Evolutionary conservation across 305 asterid genomes (phyloP), one percentile per base, ranked within the genome.

Genomic region (Caryopteris hybrid): DNA sequence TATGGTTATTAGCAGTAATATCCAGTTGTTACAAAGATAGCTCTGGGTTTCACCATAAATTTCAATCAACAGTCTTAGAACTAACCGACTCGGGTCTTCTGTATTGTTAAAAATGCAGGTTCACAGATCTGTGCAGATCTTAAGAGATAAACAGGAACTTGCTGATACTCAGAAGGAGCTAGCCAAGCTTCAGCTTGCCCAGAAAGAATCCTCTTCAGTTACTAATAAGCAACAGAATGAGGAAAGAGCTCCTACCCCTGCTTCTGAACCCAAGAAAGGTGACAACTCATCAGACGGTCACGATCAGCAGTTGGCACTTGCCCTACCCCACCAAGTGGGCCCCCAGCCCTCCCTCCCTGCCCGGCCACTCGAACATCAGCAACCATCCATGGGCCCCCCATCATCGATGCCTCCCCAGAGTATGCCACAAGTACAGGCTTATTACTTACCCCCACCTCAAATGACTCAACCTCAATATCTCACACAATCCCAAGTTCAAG

Each of bases 101-200:
- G 2, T n/a, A 20, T 63, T 68, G 20, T 55, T 67, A 11, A 16
- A 27, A 68, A 61, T 74, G 76, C 83, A 93, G 99, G 99, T 90
- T 51, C 97, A 85, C 81, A 81, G 99, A 81, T 88, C 96, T 36
- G 88, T 93, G 74, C 97, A 90, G 83, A 84, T 90, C 77, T 82
- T 93, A 60, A 77, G 96, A 71, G 99, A 93, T 62, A 93, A 90
- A 78, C 97, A 93, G 72, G 97, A 93, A 77, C 96, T 93, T 59
- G 91, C 94, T 6, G 96, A 93, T 25, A 64, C 99, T 61, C 99
- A 90, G 73, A 88, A 87, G 79, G 99, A 90, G 75, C 87, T 88
- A 59, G 89, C 97, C 69, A 88, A 84, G 81, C 95, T 93, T 80
- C 92, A 93, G 72, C 88, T 88, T 64, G 86, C 78, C 11, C 92